Base-by-base conservation (phyloP, 495 filamentous ascomycete genomes). In the Trichoderma virens region DNA sequence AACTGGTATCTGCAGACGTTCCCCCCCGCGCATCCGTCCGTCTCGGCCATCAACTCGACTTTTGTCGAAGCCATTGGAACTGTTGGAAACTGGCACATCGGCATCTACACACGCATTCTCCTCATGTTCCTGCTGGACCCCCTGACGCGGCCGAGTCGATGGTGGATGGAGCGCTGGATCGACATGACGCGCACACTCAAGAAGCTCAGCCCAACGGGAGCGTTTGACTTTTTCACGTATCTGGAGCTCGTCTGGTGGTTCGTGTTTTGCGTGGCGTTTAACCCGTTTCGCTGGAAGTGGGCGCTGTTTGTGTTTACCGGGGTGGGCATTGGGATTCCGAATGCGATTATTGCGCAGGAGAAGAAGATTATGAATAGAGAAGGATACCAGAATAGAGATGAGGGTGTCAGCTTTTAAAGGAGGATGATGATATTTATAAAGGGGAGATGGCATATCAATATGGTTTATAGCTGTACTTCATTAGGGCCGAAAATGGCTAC, bases 1-100 rank as follows among this genome's bases (percentile, higher is more conserved):
- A 92, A 90, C 70, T 94, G 91, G 91, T 96, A 93, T 67, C 80
- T 93, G 0, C 89, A 92, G 72, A 87, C 88, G 0, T 94, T 96
- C 73, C 91, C 91, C 11, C 83, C 87, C 0, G 66, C 74, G 13
- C 83, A 88, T 66, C 80, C 84, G 2, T 83, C 82, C 54, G 80
- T 93, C 28, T 90, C 86, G 65, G 86, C 84, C 68, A 92, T 90
- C 76, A 96, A 96, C 71, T 92, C 79, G 77, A 93, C 90, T 0
- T 94, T 92, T 64, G 78, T 92, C 41, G 86, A 88, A 64, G 90
- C 87, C 1, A 93, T 96, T 66, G 91, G 91, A 2, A 83, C 85
- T 0, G 89, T 92, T 0, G 89, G 90, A 0, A 92, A 94, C 70
- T 93, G 88, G 79, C 90, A 96, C 67, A 92, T 94, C 32, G 91